These are phyloP conservation scores for Fusarium luffae DNA, from an alignment of 2,329 filamentous ascomycete species.

Conservation along the genomic window DNA sequence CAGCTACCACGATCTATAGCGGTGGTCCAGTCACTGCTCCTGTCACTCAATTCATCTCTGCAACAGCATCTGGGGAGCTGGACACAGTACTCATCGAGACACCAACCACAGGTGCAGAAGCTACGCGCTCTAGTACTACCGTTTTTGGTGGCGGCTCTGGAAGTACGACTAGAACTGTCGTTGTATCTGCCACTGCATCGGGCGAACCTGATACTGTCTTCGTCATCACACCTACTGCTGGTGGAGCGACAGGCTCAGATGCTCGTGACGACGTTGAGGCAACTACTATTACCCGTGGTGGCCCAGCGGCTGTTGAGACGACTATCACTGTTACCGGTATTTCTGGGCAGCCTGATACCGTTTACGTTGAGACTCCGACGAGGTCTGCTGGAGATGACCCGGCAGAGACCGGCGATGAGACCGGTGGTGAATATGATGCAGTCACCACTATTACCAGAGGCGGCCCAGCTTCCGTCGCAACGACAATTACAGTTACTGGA, in stretches of 20 bases:
- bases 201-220: slow-evolving; percentile 14
- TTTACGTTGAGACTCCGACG: not conserved
- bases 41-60: not conserved
- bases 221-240: slow-evolving; percentile 7
- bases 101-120: not conserved
- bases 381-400: too few relatives aligned
- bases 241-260: not conserved
- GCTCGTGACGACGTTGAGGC: not conserved
- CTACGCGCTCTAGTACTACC: not conserved
- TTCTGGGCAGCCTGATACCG: not conserved
- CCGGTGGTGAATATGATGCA: not conserved
- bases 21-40: slow-evolving; percentile 10
- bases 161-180: not conserved
- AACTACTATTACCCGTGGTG: not conserved
- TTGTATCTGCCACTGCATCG: not conserved
- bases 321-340: not conserved
- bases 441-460: not conserved
- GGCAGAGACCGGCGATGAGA: too few relatives aligned
- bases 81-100: slow-evolving; percentile 25
- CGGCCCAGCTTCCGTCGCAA: too few relatives aligned
- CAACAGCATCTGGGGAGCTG: slow-evolving; percentile 2
- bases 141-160: slow-evolving; percentile 5
- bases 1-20: slow-evolving; percentile 5
- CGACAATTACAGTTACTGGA: not conserved
- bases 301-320: not conserved